phyloP scores from a whole-genome alignment of 2,329 filamentous ascomycete genomes.

The Microascus cirrosus region DNA sequence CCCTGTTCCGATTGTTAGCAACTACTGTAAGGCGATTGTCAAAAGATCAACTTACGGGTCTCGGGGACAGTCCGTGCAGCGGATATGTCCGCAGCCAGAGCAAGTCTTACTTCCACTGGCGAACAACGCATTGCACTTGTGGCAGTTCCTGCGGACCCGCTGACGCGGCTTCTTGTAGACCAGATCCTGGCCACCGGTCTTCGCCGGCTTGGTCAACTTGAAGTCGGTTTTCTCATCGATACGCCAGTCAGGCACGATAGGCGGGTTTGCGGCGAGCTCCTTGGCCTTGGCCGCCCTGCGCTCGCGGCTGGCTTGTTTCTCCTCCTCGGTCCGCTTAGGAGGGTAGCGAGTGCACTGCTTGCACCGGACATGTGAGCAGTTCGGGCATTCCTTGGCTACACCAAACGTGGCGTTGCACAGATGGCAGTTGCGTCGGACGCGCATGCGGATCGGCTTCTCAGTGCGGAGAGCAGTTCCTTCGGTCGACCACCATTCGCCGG shows the following conservation, averaged over 20 bases:
- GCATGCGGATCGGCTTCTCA: conserved; percentile 68
- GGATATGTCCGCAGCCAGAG: conserved; percentile 55
- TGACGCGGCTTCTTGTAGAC: conserved; percentile 62
- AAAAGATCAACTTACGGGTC: conserved; percentile 53
- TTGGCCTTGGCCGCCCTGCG: conserved; percentile 37
- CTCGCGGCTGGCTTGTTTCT: conserved; percentile 40
- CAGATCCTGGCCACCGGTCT: conserved; percentile 57
- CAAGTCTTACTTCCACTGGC: conserved; percentile 49
- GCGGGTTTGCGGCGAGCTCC: conserved; percentile 45
- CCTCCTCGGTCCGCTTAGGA: conserved; percentile 47
- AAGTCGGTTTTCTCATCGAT: conserved; percentile 38
- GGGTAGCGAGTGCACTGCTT: conserved; percentile 70
- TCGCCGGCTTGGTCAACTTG: conserved; percentile 51
- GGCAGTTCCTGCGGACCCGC: conserved; percentile 64
- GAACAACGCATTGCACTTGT: conserved; percentile 60
- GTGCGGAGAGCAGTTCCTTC: conserved; percentile 50
- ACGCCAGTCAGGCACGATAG: conserved; percentile 21
- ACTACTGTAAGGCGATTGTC: conserved; percentile 5
- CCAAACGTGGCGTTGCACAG: conserved; percentile 67
- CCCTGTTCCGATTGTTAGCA: conserved; percentile 22
- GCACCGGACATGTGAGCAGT: conserved; percentile 73
- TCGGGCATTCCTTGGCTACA: conserved; percentile 58
- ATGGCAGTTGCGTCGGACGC: conserved; percentile 71
- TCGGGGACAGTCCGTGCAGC: conserved; percentile 72
- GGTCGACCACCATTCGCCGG: conserved; percentile 38